A percentile compares a stretch with the other conserved stretches of the same genome.
Conservation (phyloP, 2,329 filamentous ascomycete genomes). For the Achaetomium macrosporum region DNA sequence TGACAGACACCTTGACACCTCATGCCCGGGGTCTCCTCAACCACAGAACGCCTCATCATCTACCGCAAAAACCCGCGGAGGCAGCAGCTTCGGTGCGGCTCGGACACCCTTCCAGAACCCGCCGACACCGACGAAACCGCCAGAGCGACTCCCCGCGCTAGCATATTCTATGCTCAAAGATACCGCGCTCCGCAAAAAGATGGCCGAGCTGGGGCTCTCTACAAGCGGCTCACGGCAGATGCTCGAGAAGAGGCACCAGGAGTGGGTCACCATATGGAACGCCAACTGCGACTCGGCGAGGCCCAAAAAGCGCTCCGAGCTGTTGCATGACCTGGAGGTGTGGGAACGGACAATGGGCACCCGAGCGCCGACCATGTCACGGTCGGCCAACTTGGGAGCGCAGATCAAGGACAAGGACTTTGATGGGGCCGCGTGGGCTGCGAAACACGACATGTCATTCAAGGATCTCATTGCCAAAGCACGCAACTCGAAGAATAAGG, state of each 20-base stretch:
- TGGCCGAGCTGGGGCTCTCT: conserved; percentile 73
- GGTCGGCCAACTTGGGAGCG: conserved; percentile 33
- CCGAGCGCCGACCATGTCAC: conserved; percentile 39
- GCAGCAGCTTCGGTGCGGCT: conserved; percentile 14
- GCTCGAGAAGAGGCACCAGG: conserved; percentile 74
- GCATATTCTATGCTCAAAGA: conserved; percentile 90
- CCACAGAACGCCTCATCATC: conserved; percentile 28
- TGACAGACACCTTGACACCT: conserved; percentile 74
- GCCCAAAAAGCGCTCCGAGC: conserved; percentile 63
- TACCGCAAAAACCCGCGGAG: conserved; percentile 8
- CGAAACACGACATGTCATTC: conserved; percentile 68
- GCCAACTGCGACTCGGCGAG: conserved; percentile 83
- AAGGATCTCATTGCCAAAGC: conserved; percentile 74
- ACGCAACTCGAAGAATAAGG: conserved; percentile 46
- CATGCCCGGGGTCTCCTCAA: conserved; percentile 35
- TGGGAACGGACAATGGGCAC: conserved; percentile 84
- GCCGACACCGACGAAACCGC: conserved; percentile 32
- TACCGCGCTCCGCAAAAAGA: conserved; percentile 67
- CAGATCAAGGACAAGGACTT: conserved; percentile 84
- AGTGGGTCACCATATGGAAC: conserved; percentile 96
- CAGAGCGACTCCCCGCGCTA: conserved; percentile 68
- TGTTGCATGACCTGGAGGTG: conserved; percentile 71
- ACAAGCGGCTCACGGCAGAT: conserved; percentile 60
- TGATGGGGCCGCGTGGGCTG: conserved; percentile 69
- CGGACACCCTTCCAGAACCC: conserved; percentile 18